Evolutionary conservation across 352 stramenopile genomes (phyloP), one percentile per base, ranked within the genome.

Genomic region (Globisporangium echinulatum): DNA sequence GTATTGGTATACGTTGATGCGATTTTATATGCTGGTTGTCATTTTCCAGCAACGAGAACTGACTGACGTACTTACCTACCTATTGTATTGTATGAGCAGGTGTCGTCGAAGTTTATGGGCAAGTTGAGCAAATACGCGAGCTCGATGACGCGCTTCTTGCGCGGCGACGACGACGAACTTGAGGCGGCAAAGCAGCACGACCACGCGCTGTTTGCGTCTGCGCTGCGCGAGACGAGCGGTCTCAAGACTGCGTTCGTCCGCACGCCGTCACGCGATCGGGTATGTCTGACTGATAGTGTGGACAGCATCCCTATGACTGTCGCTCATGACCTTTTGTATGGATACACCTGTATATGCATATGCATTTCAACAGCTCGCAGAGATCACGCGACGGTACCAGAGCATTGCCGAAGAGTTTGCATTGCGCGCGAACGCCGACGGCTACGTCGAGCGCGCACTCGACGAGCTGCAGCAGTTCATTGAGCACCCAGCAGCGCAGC

Each of bases 61-160:
- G 15, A 5, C 15, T 43, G 36, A 54, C 19, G 37, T 7, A 51
- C 6, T 4, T 25, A 15, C 5, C 33, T 37, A 25, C 7, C 15
- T 15, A 36, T 25, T 11, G 1, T 14, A 44, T 19, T 56, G 15
- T 56, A 13, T 56, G 51, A 15, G n/a, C 8, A 49, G 60, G 77
- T 82, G 55, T 90, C 83, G n/a, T 87, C 70, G 54, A 92, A 90
- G 64, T 83, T 92, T 37, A 87, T 90, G 38, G 75, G 78, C 33
- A 90, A 77, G 56, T 56, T 92, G 44, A 79, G 77, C 1, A 87
- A 85, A 39, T 82, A 77, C 58, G 79, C 77, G 11, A 90, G 63
- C 50, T 84, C 77, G 5, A 63, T 90, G 36, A 82, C 69, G 4
- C 70, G 75, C 0, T 88, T 92, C 39, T 61, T 83, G 53, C 72